These are phyloP conservation scores for Sphenostylis stenocarpa DNA, from an alignment of 306 rosid species.

Conservation along the genomic window DNA sequence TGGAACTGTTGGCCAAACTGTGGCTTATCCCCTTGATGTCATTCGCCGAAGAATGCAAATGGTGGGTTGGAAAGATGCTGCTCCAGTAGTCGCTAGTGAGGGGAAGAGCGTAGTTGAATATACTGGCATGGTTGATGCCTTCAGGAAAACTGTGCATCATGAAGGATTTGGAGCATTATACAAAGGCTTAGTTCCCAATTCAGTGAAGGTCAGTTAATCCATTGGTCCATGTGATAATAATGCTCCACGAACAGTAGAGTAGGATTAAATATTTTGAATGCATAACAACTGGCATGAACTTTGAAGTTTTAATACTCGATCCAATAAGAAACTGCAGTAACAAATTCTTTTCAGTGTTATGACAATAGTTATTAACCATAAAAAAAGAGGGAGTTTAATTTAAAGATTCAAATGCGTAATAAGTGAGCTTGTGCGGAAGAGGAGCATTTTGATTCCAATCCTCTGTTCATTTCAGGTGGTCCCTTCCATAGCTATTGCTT, in stretches of 20 bases:
- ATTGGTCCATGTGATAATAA: background rate
- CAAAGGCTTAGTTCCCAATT: slow-evolving; percentile 96
- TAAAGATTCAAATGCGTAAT: no score
- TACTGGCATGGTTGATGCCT: slow-evolving; percentile 91
- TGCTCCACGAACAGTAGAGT: no score
- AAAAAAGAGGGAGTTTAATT: no score
- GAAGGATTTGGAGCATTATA: slow-evolving; percentile 93
- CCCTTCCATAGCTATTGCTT: slow-evolving; percentile 77
- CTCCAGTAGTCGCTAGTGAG: slow-evolving; percentile 72
- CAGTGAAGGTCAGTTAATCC: slow-evolving; percentile 61
- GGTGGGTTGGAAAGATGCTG: slow-evolving; percentile 92
- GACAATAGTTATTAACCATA: no score
- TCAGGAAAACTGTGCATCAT: slow-evolving; percentile 76
- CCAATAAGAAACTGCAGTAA: no score
- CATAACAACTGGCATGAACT: no score
- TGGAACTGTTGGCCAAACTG: slow-evolving; percentile 92
- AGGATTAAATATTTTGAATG: no score
- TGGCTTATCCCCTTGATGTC: slow-evolving; percentile 95
- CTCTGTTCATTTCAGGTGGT: slow-evolving; percentile 53
- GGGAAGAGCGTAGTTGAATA: slow-evolving; percentile 72
- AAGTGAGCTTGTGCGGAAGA: no score
- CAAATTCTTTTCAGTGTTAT: no score
- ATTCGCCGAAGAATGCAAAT: slow-evolving; percentile 98
- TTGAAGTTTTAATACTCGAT: no score
- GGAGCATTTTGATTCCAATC: background rate